Evolutionary conservation across 2,329 filamentous ascomycete species (phyloP), one percentile per base, ranked within the genome.

Genomic region (Xylaria sp.): DNA sequence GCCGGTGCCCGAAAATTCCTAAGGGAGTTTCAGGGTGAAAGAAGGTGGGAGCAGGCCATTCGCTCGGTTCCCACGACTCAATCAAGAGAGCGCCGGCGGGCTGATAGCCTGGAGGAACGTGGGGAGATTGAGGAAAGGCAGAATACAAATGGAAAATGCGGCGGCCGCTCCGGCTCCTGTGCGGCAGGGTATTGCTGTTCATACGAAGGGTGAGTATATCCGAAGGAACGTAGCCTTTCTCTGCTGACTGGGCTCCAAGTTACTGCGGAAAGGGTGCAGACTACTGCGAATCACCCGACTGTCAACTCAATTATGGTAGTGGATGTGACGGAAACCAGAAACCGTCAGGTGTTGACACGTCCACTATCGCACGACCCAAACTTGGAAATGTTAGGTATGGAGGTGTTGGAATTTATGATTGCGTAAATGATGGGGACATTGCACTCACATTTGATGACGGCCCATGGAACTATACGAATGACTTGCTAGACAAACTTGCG

Each of bases 371-470:
- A 48, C 79, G 85, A 55, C 78, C 83, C n/a, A 81, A 82, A 66
- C 39, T 84, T 28, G 85, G 85, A n/a, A 77, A 69, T 10, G 78
- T 86, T n/a, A 71, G 74, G 3, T 86, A 85, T 71, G 77, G 77
- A 25, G 84, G 85, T 25, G 83, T 82, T 41, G 80, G 76, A 28
- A 83, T 87, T 66, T 85, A 85, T 72, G 79, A 83, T 70, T 87
- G 85, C 69, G 77, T 78, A 4, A 80, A 82, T 56, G 81, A 84
- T 8, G 85, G 87, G 60, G 86, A 85, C 32, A 83, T 91, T 71
- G 89, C 89, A 25, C 75, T 91, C 63, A 90, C 88, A 1, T 90
- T 86, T 71, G 88, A 90, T 70, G 89, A 90, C 75, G 89, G 89
- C 2, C 89, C 88, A 45, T 85, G 84, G 64, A 78, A 82, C n/a